phyloP scores from a whole-genome alignment of 106 monocot genomes.

The Platanthera guangdongensis region DNA sequence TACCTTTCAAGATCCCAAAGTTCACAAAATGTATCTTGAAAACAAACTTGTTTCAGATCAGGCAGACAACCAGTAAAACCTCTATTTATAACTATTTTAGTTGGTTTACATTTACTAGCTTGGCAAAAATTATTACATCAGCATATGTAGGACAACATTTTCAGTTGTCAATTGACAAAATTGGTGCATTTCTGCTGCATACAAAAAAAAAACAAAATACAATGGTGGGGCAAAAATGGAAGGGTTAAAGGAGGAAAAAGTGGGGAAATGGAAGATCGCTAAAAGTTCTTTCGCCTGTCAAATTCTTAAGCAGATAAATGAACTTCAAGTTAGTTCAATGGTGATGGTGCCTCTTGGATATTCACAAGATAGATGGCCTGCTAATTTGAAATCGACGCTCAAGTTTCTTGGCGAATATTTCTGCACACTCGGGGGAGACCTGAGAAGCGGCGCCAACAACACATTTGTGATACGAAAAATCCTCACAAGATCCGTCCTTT shows the following conservation, averaged over 20 bases:
- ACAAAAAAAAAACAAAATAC: not conserved
- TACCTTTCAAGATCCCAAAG: no score
- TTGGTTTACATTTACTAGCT: not conserved
- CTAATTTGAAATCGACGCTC: not conserved
- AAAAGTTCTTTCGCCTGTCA: not conserved
- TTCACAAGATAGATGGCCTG: not conserved
- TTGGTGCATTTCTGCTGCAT: not conserved
- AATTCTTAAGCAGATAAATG: not conserved
- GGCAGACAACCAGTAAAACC: not conserved
- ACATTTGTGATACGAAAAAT: slow-evolving; percentile 78
- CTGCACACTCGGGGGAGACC: slow-evolving; percentile 25
- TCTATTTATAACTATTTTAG: not conserved
- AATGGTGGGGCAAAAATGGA: not conserved
- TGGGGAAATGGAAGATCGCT: not conserved
- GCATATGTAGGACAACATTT: not conserved
- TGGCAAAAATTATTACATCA: slow-evolving; percentile 4
- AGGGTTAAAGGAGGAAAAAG: not conserved
- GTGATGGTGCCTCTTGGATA: not conserved
- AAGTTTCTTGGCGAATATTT: not conserved
- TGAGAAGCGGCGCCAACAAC: slow-evolving; percentile 39
- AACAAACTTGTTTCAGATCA: no score
- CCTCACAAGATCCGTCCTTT: slow-evolving; percentile 53
- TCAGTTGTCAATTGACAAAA: slow-evolving; percentile 5
- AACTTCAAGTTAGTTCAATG: not conserved
- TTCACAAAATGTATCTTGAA: no score